A percentile compares a stretch with the other conserved stretches of the same genome.
Evolutionary conservation across 1,284 basidiomycete genomes (phyloP).

Genomic region (Chalciporus sp.): DNA sequence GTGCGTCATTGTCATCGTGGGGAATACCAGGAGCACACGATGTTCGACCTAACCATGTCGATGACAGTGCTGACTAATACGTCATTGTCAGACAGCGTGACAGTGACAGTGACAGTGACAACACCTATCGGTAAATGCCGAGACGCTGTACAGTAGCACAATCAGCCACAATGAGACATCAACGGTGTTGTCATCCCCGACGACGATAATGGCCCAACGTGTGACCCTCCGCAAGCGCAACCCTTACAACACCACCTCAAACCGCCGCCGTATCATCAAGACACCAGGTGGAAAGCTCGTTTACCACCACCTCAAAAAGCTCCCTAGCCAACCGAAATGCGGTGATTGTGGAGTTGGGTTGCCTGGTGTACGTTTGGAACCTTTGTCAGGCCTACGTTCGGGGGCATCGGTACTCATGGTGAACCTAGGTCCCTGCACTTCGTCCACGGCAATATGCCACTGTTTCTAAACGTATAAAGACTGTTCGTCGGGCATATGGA

Average conservation of each 20-base stretch:
- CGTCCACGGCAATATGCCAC: constrained; percentile 92
- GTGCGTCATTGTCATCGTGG: constrained; percentile 25
- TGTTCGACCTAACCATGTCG: no score
- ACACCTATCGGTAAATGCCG: constrained; percentile 18
- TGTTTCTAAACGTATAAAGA: constrained; percentile 95
- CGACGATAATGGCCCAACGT: constrained; percentile 88
- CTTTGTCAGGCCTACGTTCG: not conserved
- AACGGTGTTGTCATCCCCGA: not conserved
- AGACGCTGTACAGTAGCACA: constrained; percentile 21
- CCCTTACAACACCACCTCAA: constrained; percentile 98
- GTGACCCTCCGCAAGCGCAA: constrained; percentile 99
- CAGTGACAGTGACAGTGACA: not conserved
- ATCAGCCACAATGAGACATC: constrained; percentile 23
- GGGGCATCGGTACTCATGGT: constrained; percentile 3
- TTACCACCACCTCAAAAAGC: constrained; percentile 91
- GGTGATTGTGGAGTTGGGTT: constrained; percentile 94
- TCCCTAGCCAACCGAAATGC: constrained; percentile 89
- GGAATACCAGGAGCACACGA: no score
- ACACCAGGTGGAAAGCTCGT: constrained; percentile 93
- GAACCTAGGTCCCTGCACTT: constrained; percentile 79
- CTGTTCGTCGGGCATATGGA: constrained; percentile 91
- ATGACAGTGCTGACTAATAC: constrained; percentile 3
- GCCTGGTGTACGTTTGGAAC: constrained; percentile 75
- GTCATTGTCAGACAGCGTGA: not conserved
- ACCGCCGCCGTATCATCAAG: constrained; percentile 94